A percentile compares a stretch with the other conserved stretches of the same genome.
phyloP scores from a whole-genome alignment of 495 filamentous ascomycete species.

The Penicillium samsonianum region DNA sequence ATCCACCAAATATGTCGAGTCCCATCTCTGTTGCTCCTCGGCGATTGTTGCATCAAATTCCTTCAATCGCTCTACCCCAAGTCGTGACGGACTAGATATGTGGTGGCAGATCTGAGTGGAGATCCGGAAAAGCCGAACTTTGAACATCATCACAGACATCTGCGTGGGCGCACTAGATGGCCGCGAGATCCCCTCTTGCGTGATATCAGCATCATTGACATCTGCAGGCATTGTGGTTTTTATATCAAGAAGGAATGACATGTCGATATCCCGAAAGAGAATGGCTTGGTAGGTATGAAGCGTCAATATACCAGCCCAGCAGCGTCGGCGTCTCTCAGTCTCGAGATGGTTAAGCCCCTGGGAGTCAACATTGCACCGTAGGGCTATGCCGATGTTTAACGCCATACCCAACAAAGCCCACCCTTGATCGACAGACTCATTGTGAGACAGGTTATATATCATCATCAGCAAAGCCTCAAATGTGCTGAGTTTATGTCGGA shows the following conservation, averaged over 20 bases:
- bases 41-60: constrained; percentile 16
- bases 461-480: constrained; percentile 24
- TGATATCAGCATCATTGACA: constrained; percentile 26
- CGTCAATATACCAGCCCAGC: constrained; percentile 25
- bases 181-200: constrained; percentile 4
- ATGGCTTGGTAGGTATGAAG: constrained; percentile 28
- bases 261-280: constrained; percentile 23
- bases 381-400: constrained; percentile 24
- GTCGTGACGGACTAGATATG: constrained; percentile 10
- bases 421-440: constrained; percentile 19
- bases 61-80: not conserved
- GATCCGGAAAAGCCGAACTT: constrained; percentile 22
- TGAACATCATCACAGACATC: constrained; percentile 26
- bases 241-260: constrained; percentile 20
- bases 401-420: constrained; percentile 27
- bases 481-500: constrained; percentile 19
- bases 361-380: constrained; percentile 12
- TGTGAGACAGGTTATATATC: constrained; percentile 21
- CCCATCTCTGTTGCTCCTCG: constrained; percentile 23
- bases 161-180: constrained; percentile 21
- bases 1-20: constrained; percentile 17
- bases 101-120: constrained; percentile 21
- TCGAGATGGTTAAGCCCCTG: constrained; percentile 12
- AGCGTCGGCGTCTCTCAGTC: constrained; percentile 22
- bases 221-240: constrained; percentile 16